Evolutionary conservation across 345 rosid species (phyloP), one percentile per base, ranked within the genome.

Genomic region (Adansonia digitata): DNA sequence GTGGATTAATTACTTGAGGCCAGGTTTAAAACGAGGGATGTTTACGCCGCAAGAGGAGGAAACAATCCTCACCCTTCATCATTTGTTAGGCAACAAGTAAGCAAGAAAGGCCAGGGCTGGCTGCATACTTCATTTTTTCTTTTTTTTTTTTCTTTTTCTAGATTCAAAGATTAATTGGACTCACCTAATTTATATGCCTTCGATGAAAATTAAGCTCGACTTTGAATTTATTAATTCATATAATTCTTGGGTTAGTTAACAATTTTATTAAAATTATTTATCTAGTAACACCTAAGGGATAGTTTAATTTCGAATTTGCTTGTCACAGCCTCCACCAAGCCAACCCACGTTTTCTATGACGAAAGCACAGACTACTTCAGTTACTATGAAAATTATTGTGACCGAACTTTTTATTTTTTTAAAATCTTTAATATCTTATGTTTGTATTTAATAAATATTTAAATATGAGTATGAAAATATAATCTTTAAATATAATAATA

Each of bases 1-100:
- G n/a, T n/a, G n/a, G n/a, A n/a, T n/a, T n/a, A n/a, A n/a, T n/a
- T n/a, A n/a, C n/a, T n/a, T 92, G 77, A 86, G 91, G 60, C 98
- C 98, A 53, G 97, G 98, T 0, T 77, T 94, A 43, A 94, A 88
- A 81, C 79, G 97, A 61, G 97, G 91, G 7, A 20, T 73, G 83
- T 86, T 94, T 80, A 78, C 81, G n/a, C 52, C 71, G 11, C 81
- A 89, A 76, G 98, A 94, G 81, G 97, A 91, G 68, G 85, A 91
- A 12, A 88, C 78, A 13, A 84, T 94, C 77, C 74, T 92, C 75
- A 74, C 78, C 75, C 87, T 89, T 63, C 98, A 94, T 78, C 80
- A 83, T 73, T 75, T 85, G 75, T 80, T 91, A 75, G 98, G 98
- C 75, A 94, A 94, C 91, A 94, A 91, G 98, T 94, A 85, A 84